Evolutionary conservation across 2,329 filamentous ascomycete species (phyloP), one percentile per base, ranked within the genome.

Genomic region (Trichoderma harzianum): DNA sequence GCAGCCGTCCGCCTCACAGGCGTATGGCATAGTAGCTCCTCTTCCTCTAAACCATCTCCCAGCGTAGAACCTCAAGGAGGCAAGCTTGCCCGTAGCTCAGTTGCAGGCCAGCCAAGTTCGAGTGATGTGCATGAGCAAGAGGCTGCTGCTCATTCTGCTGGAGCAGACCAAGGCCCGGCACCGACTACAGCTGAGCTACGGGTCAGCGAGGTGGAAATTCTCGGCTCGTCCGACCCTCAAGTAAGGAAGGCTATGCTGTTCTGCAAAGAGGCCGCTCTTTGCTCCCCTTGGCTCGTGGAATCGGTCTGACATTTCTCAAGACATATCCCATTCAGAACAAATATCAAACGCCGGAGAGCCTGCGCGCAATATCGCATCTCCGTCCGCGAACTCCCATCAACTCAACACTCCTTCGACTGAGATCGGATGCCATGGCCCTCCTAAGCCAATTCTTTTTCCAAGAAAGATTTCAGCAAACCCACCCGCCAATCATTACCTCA

Each of bases 321-420:
- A 93, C 91, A 74, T 97, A 93, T 79, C 96, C 96, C 3, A 89
- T 99, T 28, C 96, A 99, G 82, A 97, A 97, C 82, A 98, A 98
- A 83, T 97, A 96, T 77, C 95, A 98, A 77, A 93, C 91, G 6
- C 86, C 92, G 65, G 95, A 98, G 79, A 98, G 92, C 80, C 88
- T 99, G 73, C 92, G 96, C 72, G 92, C 92, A 14, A 87, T 97
- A 67, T 94, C 95, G 64, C 96, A 99, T 82, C 86, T 99, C 72
- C 92, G 96, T 72, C 84, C 92, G 74, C 92, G 95, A 77, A 90
- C 93, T 21, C 93, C 93, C 0, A 88, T 93, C 79, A 95, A 97
- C 81, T 89, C 94, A 30, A 86, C 94, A 55, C 84, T 98, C 72
- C 85, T 97, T 62, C 91, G 93, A 61, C 87, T 98, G 73, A 90